Evolutionary conservation across 805 yeast genomes (phyloP).

Genomic region (Wickerhamiella nectarea): DNA sequence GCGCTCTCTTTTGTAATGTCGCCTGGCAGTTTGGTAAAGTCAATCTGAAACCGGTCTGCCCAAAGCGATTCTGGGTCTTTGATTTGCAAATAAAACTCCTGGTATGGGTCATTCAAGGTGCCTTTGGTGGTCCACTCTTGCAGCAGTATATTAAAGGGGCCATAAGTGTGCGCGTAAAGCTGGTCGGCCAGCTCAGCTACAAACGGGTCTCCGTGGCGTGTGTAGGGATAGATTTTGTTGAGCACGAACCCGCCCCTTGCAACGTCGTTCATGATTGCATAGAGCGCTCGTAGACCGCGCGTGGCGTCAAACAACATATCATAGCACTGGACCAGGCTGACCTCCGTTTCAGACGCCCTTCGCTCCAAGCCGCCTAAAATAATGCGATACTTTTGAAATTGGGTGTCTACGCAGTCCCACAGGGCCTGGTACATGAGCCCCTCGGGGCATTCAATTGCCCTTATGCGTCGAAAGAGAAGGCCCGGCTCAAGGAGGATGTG

Average conservation of each 20-base stretch:
- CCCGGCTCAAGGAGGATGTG: conserved; percentile 58
- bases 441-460: conserved; percentile 24
- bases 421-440: conserved; percentile 51
- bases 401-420: conserved; percentile 32
- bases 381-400: conserved; percentile 32
- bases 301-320: conserved; percentile 38
- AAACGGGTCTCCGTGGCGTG: conserved; percentile 50
- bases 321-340: conserved; percentile 24
- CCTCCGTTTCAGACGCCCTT: neutral
- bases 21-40: conserved; percentile 26
- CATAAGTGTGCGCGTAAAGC: conserved; percentile 34
- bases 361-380: conserved; percentile 35
- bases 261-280: conserved; percentile 31
- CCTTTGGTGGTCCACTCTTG: conserved; percentile 62
- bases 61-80: conserved; percentile 15
- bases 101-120: conserved; percentile 37
- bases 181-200: conserved; percentile 33
- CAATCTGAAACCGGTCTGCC: conserved; percentile 19
- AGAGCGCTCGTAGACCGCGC: conserved; percentile 43
- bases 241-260: conserved; percentile 31
- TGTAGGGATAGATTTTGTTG: conserved; percentile 36
- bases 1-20: conserved; percentile 26
- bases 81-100: conserved; percentile 47
- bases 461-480: conserved; percentile 42
- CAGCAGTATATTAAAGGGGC: conserved; percentile 49